These are phyloP conservation scores for Trichoderma asperelloides DNA, from an alignment of 495 filamentous ascomycete species.

Conservation along the genomic window DNA sequence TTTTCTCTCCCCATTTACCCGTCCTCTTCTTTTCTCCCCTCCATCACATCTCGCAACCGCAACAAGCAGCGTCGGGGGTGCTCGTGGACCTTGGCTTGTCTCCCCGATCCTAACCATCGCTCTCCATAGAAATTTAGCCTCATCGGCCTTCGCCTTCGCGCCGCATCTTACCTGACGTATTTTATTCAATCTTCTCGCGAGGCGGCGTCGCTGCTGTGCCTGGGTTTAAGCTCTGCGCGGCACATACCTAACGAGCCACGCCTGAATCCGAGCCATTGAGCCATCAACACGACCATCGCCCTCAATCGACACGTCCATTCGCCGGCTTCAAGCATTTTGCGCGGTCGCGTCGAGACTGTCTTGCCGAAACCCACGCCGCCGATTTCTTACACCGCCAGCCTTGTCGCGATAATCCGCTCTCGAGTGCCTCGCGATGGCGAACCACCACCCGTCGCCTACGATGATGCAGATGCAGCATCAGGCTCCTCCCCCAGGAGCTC, in stretches of 20 bases:
- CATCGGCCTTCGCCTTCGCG: not conserved
- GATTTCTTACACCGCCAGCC: not conserved
- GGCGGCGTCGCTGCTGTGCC: not conserved
- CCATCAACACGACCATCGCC: not conserved
- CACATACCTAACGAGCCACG: not conserved
- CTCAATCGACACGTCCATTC: constrained; percentile 1
- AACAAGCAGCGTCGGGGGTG: constrained; percentile 1
- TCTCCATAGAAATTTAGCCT: not conserved
- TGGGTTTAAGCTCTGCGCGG: not conserved
- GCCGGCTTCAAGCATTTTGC: not conserved
- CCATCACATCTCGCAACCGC: constrained; percentile 1
- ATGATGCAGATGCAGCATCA: constrained; percentile 53
- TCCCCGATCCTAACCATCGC: not conserved
- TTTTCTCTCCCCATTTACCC: constrained; percentile 4
- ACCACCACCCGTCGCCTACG: constrained; percentile 47
- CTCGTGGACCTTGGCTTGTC: not conserved
- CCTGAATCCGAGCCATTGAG: not conserved
- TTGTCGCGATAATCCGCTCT: constrained; percentile 1
- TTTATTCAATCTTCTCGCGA: not conserved
- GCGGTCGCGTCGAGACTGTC: not conserved
- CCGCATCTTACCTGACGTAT: not conserved
- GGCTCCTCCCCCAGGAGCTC: constrained; percentile 38
- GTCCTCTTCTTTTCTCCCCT: constrained; percentile 5
- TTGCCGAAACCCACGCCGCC: not conserved
- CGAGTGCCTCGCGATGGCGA: constrained; percentile 32